Evolutionary conservation across 495 filamentous ascomycete genomes (phyloP).

Genomic region (Hypoxylon perforatum): DNA sequence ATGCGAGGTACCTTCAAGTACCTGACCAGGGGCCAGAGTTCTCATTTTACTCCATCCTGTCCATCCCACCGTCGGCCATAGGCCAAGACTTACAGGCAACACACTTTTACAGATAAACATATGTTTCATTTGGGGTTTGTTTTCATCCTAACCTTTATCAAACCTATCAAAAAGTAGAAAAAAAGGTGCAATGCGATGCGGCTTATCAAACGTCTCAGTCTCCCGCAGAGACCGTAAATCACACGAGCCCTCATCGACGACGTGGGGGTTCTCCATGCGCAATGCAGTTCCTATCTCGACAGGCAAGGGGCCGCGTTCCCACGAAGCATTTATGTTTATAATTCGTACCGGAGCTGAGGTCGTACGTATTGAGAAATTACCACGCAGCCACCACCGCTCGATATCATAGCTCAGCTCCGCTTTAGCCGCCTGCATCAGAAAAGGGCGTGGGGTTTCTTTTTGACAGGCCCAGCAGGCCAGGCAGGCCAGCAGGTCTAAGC

Average conservation of each 20-base stretch:
- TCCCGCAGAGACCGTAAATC: slow-evolving; percentile 1
- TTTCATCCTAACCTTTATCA: slow-evolving; percentile 10
- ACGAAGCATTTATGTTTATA: slow-evolving; percentile 12
- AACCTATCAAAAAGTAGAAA: neutral
- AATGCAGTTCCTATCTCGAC: slow-evolving; percentile 8
- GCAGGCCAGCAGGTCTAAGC: too few relatives aligned
- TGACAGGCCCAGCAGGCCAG: slow-evolving; percentile 27
- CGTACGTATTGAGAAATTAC: slow-evolving; percentile 21
- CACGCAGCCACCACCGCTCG: slow-evolving; percentile 29
- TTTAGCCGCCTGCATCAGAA: slow-evolving; percentile 35
- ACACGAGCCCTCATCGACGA: slow-evolving; percentile 10
- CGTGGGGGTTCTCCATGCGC: too few relatives aligned
- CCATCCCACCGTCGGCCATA: slow-evolving; percentile 36
- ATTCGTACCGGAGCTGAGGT: slow-evolving; percentile 26
- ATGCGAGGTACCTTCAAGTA: slow-evolving; percentile 41
- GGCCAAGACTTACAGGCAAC: slow-evolving; percentile 21
- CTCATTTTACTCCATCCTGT: slow-evolving; percentile 38
- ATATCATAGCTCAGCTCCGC: slow-evolving; percentile 40
- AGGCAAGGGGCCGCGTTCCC: slow-evolving; percentile 15
- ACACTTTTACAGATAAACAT: slow-evolving; percentile 7
- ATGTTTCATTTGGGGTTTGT: slow-evolving; percentile 9
- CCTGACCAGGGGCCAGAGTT: slow-evolving; percentile 31
- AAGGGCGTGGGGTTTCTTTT: slow-evolving; percentile 33
- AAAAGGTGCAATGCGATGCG: slow-evolving; percentile 21
- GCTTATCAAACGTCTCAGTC: slow-evolving; percentile 13